phyloP scores from a whole-genome alignment of 129 eudicot species.

The Mikania micrantha region DNA sequence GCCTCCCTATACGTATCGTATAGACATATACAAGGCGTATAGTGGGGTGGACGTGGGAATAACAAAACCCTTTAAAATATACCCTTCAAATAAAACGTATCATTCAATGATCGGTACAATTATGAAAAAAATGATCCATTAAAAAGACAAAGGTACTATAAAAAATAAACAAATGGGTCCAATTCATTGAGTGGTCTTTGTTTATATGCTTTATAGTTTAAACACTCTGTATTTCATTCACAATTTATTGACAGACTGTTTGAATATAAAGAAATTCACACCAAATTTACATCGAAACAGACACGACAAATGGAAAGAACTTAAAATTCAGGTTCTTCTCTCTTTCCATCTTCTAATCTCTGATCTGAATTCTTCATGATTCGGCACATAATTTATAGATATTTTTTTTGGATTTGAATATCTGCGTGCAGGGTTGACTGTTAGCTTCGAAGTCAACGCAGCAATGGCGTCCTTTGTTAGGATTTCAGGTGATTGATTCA shows the following conservation, averaged over 20 bases:
- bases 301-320: neutral
- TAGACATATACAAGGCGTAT: too few relatives aligned
- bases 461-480: conserved; percentile 8
- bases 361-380: neutral
- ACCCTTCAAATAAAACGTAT: too few relatives aligned
- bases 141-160: too few relatives aligned
- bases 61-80: too few relatives aligned
- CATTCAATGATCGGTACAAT: too few relatives aligned
- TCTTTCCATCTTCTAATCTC: neutral
- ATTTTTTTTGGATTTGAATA: neutral
- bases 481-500: conserved; percentile 3
- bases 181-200: neutral
- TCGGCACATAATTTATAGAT: neutral
- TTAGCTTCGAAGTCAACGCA: neutral
- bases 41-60: too few relatives aligned
- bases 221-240: too few relatives aligned
- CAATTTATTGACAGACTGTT: neutral
- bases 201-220: neutral
- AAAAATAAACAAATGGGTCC: too few relatives aligned
- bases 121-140: too few relatives aligned
- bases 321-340: neutral
- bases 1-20: too few relatives aligned
- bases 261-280: neutral
- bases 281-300: neutral
- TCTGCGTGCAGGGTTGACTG: neutral